These are phyloP conservation scores for Lentithecium fluviatile DNA, from an alignment of 495 filamentous ascomycete species.

Conservation along the genomic window DNA sequence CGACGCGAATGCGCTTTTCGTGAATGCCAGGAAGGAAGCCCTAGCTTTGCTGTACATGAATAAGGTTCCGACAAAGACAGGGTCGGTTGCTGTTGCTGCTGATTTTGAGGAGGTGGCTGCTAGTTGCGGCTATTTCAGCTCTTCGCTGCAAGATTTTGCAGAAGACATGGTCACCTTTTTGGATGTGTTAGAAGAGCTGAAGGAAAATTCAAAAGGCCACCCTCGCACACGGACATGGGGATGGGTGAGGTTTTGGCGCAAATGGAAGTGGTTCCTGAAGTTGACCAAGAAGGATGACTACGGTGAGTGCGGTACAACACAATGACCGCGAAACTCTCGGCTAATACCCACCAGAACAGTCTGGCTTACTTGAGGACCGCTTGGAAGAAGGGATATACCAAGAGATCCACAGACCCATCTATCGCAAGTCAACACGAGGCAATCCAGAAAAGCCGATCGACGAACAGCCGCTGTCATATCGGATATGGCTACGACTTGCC, in stretches of 20 bases:
- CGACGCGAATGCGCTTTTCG: constrained; percentile 77
- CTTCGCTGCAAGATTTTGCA: constrained; percentile 81
- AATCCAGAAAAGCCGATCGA: constrained; percentile 34
- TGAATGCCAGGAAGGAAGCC: constrained; percentile 67
- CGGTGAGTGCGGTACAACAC: constrained; percentile 14
- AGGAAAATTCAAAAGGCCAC: constrained; percentile 60
- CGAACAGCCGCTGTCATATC: constrained; percentile 45
- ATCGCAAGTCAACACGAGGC: constrained; percentile 16
- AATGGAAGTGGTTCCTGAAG: constrained; percentile 10
- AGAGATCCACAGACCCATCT: constrained; percentile 29
- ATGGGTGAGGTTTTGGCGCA: constrained; percentile 83
- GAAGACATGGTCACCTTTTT: constrained; percentile 82
- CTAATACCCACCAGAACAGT: constrained; percentile 20
- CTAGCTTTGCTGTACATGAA: constrained; percentile 74
- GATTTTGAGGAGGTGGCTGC: constrained; percentile 96
- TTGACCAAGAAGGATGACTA: constrained; percentile 2
- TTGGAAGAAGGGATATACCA: constrained; percentile 31
- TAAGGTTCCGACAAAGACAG: constrained; percentile 64
- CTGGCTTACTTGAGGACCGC: constrained; percentile 21
- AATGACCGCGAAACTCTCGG: constrained; percentile 25
- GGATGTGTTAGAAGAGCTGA: constrained; percentile 80
- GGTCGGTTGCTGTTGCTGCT: constrained; percentile 72
- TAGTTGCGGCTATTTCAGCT: constrained; percentile 92
- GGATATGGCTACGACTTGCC: constrained; percentile 58
- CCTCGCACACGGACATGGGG: constrained; percentile 67